These are phyloP conservation scores for Exophiala viscosa DNA, from an alignment of 2,329 filamentous ascomycete genomes.

Conservation along the genomic window DNA sequence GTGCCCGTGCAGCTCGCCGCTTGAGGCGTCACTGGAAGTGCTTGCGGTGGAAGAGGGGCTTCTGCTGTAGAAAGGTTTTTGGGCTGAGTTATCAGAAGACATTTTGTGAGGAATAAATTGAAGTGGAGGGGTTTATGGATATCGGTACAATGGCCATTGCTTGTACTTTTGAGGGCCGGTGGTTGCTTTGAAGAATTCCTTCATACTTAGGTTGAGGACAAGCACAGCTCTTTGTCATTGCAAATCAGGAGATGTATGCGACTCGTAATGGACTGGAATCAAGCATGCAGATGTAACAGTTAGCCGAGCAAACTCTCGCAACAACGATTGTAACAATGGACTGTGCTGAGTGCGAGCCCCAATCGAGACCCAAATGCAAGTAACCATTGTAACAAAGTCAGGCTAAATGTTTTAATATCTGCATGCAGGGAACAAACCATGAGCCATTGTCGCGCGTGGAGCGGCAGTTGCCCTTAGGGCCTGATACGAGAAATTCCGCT, in stretches of 20 bases:
- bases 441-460: too few species aligned
- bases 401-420: not conserved
- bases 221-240: too few species aligned
- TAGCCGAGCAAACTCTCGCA: not conserved
- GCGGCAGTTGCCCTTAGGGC: too few species aligned
- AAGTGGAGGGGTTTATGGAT: too few species aligned
- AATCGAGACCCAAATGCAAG: not conserved
- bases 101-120: not conserved
- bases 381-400: not conserved
- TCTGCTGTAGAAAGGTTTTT: not conserved
- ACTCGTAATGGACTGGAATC: too few species aligned
- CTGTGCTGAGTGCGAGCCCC: not conserved
- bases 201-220: too few species aligned
- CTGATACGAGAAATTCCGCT: too few species aligned
- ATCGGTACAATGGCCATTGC: too few species aligned
- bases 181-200: too few species aligned
- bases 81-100: not conserved
- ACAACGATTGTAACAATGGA: not conserved
- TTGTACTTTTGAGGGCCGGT: too few species aligned
- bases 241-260: too few species aligned
- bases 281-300: not conserved
- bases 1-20: constrained; percentile 18
- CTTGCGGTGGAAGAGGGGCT: constrained; percentile 15
- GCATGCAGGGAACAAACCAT: not conserved
- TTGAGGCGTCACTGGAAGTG: constrained; percentile 9